Percentiles rank a stretch among this genome's conserved stretches.
Conservation (phyloP, 345 rosid species). For the Hirschfeldia incana region DNA sequence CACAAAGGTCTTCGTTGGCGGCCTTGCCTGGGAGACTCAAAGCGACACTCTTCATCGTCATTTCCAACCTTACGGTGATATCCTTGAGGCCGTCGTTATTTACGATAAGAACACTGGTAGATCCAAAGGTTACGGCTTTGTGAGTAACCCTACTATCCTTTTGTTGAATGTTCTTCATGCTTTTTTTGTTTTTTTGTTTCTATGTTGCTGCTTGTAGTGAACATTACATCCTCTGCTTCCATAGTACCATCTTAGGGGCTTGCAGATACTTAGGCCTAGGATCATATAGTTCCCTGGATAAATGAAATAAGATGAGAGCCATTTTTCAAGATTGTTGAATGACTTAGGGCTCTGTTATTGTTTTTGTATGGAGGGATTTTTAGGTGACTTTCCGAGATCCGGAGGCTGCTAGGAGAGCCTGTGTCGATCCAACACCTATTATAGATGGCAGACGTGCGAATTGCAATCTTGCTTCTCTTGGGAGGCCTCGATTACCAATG, state of each 20-base stretch:
- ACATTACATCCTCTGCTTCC: neutral
- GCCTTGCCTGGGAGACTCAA: constrained; percentile 93
- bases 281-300: neutral
- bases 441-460: neutral
- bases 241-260: neutral
- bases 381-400: neutral
- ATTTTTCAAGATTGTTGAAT: neutral
- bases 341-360: neutral
- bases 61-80: constrained; percentile 85
- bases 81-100: constrained; percentile 91
- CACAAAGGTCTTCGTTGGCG: constrained; percentile 86
- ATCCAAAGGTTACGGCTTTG: constrained; percentile 98
- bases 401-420: neutral
- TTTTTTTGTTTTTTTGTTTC: neutral
- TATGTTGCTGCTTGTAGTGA: neutral
- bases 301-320: neutral
- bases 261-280: neutral
- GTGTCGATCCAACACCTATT: neutral
- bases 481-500: neutral
- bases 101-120: constrained; percentile 89
- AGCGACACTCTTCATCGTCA: constrained; percentile 78
- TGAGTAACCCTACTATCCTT: constrained; percentile 50
- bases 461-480: neutral
- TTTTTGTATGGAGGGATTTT: neutral
- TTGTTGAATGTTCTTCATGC: neutral